Conservation (phyloP, 1,284 basidiomycete genomes). For the Coriolopsis trogii region DNA sequence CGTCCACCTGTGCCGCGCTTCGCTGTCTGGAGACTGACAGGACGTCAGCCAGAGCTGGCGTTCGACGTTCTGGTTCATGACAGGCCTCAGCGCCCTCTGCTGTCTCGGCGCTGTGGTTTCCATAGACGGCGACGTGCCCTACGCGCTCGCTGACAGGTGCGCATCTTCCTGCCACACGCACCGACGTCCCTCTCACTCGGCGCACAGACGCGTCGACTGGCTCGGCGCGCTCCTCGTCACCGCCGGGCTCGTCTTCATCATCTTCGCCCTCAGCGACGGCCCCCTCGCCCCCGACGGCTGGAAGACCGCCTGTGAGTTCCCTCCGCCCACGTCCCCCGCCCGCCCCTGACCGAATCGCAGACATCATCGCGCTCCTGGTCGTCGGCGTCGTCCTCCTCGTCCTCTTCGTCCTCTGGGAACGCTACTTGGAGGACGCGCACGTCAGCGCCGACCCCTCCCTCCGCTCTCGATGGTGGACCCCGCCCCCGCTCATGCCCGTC, state of each 20-base stretch:
- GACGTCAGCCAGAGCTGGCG: constrained; percentile 49
- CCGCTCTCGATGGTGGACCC: constrained; percentile 38
- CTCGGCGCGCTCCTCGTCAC: constrained; percentile 79
- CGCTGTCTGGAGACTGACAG: constrained; percentile 5
- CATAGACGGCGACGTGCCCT: constrained; percentile 48
- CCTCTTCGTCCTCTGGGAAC: constrained; percentile 72
- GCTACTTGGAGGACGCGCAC: constrained; percentile 51
- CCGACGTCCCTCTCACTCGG: background rate
- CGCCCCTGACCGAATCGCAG: constrained; percentile 29
- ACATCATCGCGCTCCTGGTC: constrained; percentile 66
- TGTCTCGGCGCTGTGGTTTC: constrained; percentile 44
- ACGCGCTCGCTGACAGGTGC: constrained; percentile 47
- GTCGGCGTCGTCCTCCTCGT: constrained; percentile 61
- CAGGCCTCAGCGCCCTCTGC: constrained; percentile 47
- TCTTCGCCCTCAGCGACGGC: constrained; percentile 81
- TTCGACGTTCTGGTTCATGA: constrained; percentile 55
- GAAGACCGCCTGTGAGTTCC: constrained; percentile 68
- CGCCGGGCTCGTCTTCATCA: constrained; percentile 73
- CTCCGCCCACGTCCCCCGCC: background rate
- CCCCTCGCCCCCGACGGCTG: constrained; percentile 72
- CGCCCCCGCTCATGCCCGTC: constrained; percentile 73
- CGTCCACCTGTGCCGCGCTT: constrained; percentile 2
- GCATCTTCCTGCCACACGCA: background rate
- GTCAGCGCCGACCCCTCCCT: constrained; percentile 30
- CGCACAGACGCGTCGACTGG: constrained; percentile 72